These are phyloP conservation scores for Colletotrichum gigasporum DNA, from an alignment of 2,329 filamentous ascomycete species.

Conservation along the genomic window DNA sequence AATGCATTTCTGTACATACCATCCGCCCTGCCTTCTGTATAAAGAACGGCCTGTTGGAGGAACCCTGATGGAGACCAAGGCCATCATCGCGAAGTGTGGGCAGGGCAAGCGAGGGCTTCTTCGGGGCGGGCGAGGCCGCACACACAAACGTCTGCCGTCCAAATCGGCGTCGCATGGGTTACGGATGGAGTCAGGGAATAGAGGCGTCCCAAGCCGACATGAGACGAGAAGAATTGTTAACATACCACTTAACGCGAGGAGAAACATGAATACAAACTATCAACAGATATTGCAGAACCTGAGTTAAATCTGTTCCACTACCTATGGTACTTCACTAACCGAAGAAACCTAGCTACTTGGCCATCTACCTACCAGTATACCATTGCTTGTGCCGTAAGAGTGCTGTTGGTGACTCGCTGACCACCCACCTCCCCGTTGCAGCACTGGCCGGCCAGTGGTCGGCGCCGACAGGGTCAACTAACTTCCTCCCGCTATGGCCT, in stretches of 20 bases:
- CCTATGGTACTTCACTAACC: no score
- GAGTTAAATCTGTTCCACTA: no score
- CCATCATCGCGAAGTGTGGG: background rate
- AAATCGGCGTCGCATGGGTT: background rate
- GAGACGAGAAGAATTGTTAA: background rate
- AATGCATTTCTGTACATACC: slow-evolving; percentile 16
- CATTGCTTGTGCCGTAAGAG: no score
- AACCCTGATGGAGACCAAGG: background rate
- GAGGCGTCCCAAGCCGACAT: background rate
- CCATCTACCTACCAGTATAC: no score
- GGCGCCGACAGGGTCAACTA: no score
- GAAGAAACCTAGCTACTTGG: no score
- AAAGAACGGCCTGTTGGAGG: background rate
- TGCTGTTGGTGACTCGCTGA: no score
- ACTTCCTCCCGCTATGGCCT: no score
- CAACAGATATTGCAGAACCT: no score
- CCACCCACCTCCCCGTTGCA: no score
- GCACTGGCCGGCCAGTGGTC: no score
- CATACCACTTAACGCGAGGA: background rate
- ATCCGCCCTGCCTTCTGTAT: slow-evolving; percentile 4
- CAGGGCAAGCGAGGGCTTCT: slow-evolving; percentile 3
- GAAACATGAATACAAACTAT: background rate
- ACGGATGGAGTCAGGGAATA: background rate
- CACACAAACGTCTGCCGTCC: background rate
- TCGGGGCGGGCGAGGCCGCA: background rate